Base-by-base conservation (phyloP, 805 yeast genomes). In the Teunomyces pallodes region DNA sequence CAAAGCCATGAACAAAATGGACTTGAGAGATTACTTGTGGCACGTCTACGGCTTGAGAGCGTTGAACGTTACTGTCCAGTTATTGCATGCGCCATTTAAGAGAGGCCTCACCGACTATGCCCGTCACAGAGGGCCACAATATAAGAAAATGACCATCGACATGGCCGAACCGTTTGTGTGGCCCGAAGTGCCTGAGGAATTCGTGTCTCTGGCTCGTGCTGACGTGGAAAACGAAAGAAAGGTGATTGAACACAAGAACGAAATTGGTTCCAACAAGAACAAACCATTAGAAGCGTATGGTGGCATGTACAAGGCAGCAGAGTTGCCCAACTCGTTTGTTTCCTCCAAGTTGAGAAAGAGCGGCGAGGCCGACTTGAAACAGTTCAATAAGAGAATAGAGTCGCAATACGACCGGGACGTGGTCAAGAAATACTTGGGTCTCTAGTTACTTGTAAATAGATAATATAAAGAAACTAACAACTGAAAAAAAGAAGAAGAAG, bases 121-220 rank as follows among this genome's bases (percentile, higher is more conserved):
- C 13, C 83, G 97, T 64, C 82, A 78, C 70, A 81, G 96, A 69
- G 74, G 76, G 6, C 83, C 91, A 1, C 96, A 90, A 70, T 79
- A 81, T 55, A 94, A 94, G 75, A 91, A 90, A 69, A 94, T 94
- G 98, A 92, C 97, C 17, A 86, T 94, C 45, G 98, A 91, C 58
- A 87, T 94, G 92, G 84, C 83, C 49, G 90, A 92, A 55, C 99
- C 99, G 20, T 94, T 94, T 64, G 78, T 94, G 42, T 94, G 97
- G 97, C 99, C 99, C 3, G 85, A 79, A 33, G 56, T 70, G 45
- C 65, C 71, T 1, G 79, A 75, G 12, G 75, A 56, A 32, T 40
- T 63, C 28, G 65, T 60, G 31, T 62, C 71, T 40, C 58, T 63
- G 27, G 56, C 64, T n/a, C 58, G 59, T 36, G 68, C 75, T 42